Evolutionary conservation across 2,329 filamentous ascomycete species (phyloP), one percentile per base, ranked within the genome.

Genomic region (Fusarium sp.): DNA sequence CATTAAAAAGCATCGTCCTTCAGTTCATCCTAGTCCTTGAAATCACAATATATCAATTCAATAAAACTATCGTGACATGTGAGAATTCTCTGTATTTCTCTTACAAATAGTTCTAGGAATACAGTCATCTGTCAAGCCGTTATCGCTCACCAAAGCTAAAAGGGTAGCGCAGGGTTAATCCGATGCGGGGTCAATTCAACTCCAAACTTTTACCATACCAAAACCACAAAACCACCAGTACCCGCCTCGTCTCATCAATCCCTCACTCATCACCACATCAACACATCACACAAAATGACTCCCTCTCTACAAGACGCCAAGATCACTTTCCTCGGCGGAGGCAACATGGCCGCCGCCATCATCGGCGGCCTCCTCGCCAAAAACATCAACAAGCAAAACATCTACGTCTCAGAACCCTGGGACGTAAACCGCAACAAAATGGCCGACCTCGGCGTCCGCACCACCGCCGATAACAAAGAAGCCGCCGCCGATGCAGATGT

Each of bases 281-380:
- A 23, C 20, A 18, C 34, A 40, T 30, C 21, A 20, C 14, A 23
- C 48, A 65, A 34, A 41, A 78, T 78, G 76, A 68, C 76, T 43
- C 63, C 73, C 25, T 65, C 65, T 23, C 75, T 81, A 53, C 51
- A 77, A 59, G 68, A 74, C 32, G 77, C 78, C 59, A 79, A 79
- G 60, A 72, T 82, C 62, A 75, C 74, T 72, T 81, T 81, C 65
- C 76, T 81, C 49, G 82, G 82, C 62, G 84, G 84, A 66, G 84
- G 84, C 71, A 86, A 86, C 78, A 86, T 86, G 84, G 84, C 82
- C 61, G 80, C 79, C 56, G 84, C 84, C 79, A 86, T 86, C 71
- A 85, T 86, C 67, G 81, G 82, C 21, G 84, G 84, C 53, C 81
- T 86, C 23, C 74, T 83, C 28, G 77, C 77, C 62, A 82, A 83